Evolutionary conservation across 148 eudicot genomes (phyloP).

Genomic region (Vaccinium macrocarpon): DNA sequence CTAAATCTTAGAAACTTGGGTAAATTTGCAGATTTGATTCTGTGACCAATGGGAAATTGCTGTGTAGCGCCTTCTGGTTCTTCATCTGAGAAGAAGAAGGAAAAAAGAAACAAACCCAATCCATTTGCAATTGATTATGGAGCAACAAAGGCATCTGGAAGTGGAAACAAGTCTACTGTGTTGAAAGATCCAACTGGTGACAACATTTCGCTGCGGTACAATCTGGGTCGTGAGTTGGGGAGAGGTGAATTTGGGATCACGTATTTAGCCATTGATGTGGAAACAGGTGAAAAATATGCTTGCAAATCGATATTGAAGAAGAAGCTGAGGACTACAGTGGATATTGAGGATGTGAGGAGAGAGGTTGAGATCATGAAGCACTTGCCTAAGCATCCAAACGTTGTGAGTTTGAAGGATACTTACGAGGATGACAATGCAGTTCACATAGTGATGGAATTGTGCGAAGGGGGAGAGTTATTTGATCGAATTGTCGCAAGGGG

Average conservation of each 20-base stretch:
- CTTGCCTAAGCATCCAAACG: slow-evolving; percentile 49
- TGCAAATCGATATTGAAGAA: slow-evolving; percentile 56
- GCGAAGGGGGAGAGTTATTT: slow-evolving; percentile 60
- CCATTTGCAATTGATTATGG: slow-evolving; percentile 44
- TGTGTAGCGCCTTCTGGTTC: slow-evolving; percentile 15
- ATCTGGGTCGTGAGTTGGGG: slow-evolving; percentile 52
- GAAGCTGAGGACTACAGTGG: slow-evolving; percentile 52
- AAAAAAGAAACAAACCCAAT: slow-evolving; percentile 37
- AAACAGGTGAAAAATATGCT: slow-evolving; percentile 41
- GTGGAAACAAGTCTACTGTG: slow-evolving; percentile 33
- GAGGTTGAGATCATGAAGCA: slow-evolving; percentile 62
- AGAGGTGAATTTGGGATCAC: slow-evolving; percentile 59
- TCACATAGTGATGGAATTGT: slow-evolving; percentile 58
- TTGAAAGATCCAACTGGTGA: slow-evolving; percentile 46
- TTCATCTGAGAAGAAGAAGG: slow-evolving; percentile 20
- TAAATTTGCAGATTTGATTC: slow-evolving; percentile 15
- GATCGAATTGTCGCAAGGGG: slow-evolving; percentile 63
- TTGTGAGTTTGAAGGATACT: slow-evolving; percentile 46
- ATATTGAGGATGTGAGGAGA: slow-evolving; percentile 55
- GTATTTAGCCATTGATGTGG: slow-evolving; percentile 40
- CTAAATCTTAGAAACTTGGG: neutral
- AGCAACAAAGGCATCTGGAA: slow-evolving; percentile 24
- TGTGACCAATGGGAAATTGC: slow-evolving; percentile 19
- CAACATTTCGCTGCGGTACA: slow-evolving; percentile 31
- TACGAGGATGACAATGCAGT: slow-evolving; percentile 55